Percentiles rank a stretch among this genome's conserved stretches.
Conservation (phyloP, 495 filamentous ascomycete species). For the Podospora pseudoanserina region DNA sequence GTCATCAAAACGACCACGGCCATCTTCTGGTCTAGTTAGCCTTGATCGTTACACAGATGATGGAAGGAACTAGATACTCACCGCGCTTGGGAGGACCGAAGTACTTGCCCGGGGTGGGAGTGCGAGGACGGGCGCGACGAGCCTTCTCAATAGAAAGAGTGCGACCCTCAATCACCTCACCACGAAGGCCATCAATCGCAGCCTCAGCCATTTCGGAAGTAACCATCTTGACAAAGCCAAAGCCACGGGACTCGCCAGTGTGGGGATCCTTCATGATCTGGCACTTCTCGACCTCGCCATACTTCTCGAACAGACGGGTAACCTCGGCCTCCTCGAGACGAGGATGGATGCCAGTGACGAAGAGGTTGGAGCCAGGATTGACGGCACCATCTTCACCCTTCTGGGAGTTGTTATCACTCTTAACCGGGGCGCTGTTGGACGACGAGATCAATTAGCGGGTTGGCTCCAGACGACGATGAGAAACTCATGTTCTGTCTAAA, state of each 20-base stretch:
- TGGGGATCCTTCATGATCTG: slow-evolving; percentile 99
- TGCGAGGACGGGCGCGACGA: slow-evolving; percentile 87
- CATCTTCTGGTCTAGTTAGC: slow-evolving; percentile 29
- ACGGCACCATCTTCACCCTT: slow-evolving; percentile 73
- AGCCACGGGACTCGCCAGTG: slow-evolving; percentile 96
- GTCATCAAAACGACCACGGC: slow-evolving; percentile 32
- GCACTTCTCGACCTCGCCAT: slow-evolving; percentile 96
- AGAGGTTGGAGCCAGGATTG: slow-evolving; percentile 96
- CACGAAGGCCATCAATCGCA: slow-evolving; percentile 92
- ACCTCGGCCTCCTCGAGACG: slow-evolving; percentile 88
- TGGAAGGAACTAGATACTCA: slow-evolving; percentile 43
- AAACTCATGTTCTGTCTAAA: neutral
- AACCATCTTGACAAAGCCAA: slow-evolving; percentile 99
- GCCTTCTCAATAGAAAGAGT: slow-evolving; percentile 99
- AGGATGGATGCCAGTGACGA: slow-evolving; percentile 97
- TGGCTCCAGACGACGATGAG: neutral
- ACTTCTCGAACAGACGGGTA: slow-evolving; percentile 94
- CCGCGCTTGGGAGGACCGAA: slow-evolving; percentile 98
- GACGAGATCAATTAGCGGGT: slow-evolving; percentile 9
- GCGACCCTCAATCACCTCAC: slow-evolving; percentile 91
- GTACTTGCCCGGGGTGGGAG: slow-evolving; percentile 97
- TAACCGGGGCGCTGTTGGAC: slow-evolving; percentile 25
- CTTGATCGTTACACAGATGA: neutral
- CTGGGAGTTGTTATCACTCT: slow-evolving; percentile 38
- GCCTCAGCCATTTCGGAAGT: slow-evolving; percentile 91